Evolutionary conservation across 139 green algal species (phyloP).

Genomic region (Chlorella sorokiniana): DNA sequence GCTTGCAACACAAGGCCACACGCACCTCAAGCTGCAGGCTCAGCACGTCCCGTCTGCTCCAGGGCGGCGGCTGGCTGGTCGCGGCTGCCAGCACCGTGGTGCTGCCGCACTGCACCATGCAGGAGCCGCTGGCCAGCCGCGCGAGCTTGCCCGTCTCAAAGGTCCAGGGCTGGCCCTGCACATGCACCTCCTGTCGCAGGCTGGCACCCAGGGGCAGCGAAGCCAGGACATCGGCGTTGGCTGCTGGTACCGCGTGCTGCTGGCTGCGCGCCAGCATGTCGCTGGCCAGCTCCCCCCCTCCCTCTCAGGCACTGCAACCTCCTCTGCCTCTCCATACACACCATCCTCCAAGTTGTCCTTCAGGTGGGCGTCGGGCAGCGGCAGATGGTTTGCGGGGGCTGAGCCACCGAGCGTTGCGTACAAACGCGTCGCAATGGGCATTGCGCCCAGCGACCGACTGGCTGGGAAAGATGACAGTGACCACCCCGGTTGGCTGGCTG

Average conservation of each 20-base stretch:
- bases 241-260: neutral
- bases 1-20: neutral
- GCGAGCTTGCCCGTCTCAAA: slow-evolving; percentile 78
- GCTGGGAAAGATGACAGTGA: too few relatives aligned
- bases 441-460: neutral
- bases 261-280: neutral
- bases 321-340: neutral
- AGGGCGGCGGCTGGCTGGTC: slow-evolving; percentile 31
- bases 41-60: slow-evolving; percentile 36
- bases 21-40: slow-evolving; percentile 43
- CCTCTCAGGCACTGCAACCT: neutral
- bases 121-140: slow-evolving; percentile 65
- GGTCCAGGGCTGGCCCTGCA: slow-evolving; percentile 33
- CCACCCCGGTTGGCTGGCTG: too few relatives aligned
- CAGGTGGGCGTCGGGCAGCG: neutral
- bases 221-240: neutral
- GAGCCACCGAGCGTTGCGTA: too few relatives aligned
- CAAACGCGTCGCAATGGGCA: too few relatives aligned
- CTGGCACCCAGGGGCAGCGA: slow-evolving; percentile 19
- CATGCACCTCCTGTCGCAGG: neutral
- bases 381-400: neutral
- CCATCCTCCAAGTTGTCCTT: slow-evolving; percentile 12
- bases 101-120: slow-evolving; percentile 48
- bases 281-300: neutral
- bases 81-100: slow-evolving; percentile 72